Conservation (phyloP, 805 yeast genomes). For the Metschnikowia hibisci region DNA sequence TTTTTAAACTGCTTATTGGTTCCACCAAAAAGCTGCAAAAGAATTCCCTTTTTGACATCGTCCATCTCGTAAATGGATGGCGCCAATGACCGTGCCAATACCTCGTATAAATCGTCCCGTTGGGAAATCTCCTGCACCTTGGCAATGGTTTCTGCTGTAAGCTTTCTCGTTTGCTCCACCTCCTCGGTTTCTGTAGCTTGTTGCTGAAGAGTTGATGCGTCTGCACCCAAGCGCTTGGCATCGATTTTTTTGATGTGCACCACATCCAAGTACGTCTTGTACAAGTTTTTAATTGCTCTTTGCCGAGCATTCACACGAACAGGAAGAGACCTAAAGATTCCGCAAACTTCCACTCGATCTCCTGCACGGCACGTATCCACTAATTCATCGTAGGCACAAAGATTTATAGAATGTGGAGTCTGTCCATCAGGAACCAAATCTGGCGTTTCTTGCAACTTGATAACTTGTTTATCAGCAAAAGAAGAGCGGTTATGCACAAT, state of each 20-base stretch:
- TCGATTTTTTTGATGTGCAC: conserved; percentile 89
- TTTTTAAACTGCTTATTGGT: conserved; percentile 81
- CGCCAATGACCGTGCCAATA: conserved; percentile 85
- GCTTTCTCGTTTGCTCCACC: conserved; percentile 69
- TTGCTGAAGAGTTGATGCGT: conserved; percentile 62
- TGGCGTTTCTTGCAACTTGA: conserved; percentile 92
- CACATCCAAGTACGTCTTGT: conserved; percentile 90
- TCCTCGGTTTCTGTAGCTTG: conserved; percentile 60
- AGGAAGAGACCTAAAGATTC: conserved; percentile 89
- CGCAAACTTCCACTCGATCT: conserved; percentile 93
- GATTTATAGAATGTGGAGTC: conserved; percentile 92
- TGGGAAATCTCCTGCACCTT: conserved; percentile 57
- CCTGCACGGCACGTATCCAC: conserved; percentile 96
- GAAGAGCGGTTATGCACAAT: conserved; percentile 87
- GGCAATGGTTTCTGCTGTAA: conserved; percentile 66
- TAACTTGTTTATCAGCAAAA: conserved; percentile 93
- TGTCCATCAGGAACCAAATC: conserved; percentile 97
- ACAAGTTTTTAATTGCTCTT: conserved; percentile 76
- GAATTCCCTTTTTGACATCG: conserved; percentile 93
- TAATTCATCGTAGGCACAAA: conserved; percentile 92
- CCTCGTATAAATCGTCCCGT: conserved; percentile 79
- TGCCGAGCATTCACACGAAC: conserved; percentile 83
- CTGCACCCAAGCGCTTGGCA: conserved; percentile 74
- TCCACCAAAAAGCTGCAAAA: conserved; percentile 93
- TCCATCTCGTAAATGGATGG: conserved; percentile 97